Evolutionary conservation across 2,329 filamentous ascomycete genomes (phyloP), one percentile per base, ranked within the genome.

Genomic region (Hypoxylon sp.): DNA sequence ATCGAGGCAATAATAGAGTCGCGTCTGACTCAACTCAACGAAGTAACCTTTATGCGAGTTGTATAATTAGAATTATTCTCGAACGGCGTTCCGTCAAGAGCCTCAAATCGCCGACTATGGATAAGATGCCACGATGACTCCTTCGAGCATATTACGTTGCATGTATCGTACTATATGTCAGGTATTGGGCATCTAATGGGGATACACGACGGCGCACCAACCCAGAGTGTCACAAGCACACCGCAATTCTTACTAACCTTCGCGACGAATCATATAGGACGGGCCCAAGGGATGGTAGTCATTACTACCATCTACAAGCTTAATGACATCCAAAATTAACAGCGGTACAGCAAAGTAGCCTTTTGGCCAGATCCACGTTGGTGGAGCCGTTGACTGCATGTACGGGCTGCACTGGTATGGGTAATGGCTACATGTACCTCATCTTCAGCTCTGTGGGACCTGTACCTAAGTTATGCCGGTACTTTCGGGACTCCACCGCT

Each of bases 241-340:
- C 39, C 39, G 39, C 39, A 44, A 11, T 22, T 44, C 39, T 44
- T 44, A 44, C 39, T 22, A 42, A 42, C 39, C 39, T 22, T 10
- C 39, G 22, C 39, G 17, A 44, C 39, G 39, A 44, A 44, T 44
- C 39, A 44, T 44, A 44, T 44, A 44, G 17, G 10, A 44, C 39
- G 3, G 9, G 39, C 11, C 39, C 17, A 22, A 44, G 17, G 39
- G 39, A 22, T 44, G 39, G 39, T 44, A 5, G 39, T 10, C 17
- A 22, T 44, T 44, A 44, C 39, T 11, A 44, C 39, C 39, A 44
- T 10, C 9, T 44, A 17, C 39, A 22, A 22, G 39, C 39, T 44
- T 22, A 17, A 19, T 19, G 8, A 10, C 4, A 22, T 22, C 39
- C 17, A 19, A 44, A 22, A 44, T 44, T 11, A 22, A 44, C 17